Evolutionary conservation across 1,284 basidiomycete species (phyloP), one percentile per base, ranked within the genome.

Genomic region (Melanopsichium pennsylvanicum): DNA sequence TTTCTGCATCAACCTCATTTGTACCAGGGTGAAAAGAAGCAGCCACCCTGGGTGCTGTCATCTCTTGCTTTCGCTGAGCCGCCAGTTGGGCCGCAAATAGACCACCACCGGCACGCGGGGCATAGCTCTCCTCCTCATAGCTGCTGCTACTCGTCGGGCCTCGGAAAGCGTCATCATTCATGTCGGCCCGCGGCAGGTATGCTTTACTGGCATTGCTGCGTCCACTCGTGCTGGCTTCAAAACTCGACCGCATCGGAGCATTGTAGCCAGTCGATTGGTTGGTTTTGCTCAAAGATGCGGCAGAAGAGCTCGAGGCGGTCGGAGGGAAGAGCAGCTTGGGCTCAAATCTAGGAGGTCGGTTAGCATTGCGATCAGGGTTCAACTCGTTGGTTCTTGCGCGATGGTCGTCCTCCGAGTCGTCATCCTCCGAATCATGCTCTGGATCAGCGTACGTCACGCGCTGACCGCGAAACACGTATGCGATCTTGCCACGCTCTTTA

Each of bases 391-490:
- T 51, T 37, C 44, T 50, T 2, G 60, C 35, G 11, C 39, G 31
- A 13, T 41, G n/a, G n/a, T n/a, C 29, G 11, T 60, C 52, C 19
- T 55, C 56, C 6, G 41, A 29, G 4, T 58, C 64, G 15, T 58
- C 72, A 31, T 72, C 64, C 19, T 71, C 69, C 22, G 69, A 71
- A 23, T 62, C 64, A 46, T 70, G 66, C 41, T 70, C 72, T 13
- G 69, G 63, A 43, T 74, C 72, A 23, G 69, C 69, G 37, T 74
- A 74, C 9, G 63, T 70, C 18, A 74, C 64, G 12, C 58, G 51
- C 33, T 74, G 72, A 8, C 72, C 72, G 23, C 72, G 62, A 27
- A 78, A 78, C 5, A 78, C 76, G 57, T 68, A 78, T 5, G 68
- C 50, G 34, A 73, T 70, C 35, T 62, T 69, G 37, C 67, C 72